These are phyloP conservation scores for Cardamine occulta DNA, from an alignment of 345 rosid species.

Conservation along the genomic window DNA sequence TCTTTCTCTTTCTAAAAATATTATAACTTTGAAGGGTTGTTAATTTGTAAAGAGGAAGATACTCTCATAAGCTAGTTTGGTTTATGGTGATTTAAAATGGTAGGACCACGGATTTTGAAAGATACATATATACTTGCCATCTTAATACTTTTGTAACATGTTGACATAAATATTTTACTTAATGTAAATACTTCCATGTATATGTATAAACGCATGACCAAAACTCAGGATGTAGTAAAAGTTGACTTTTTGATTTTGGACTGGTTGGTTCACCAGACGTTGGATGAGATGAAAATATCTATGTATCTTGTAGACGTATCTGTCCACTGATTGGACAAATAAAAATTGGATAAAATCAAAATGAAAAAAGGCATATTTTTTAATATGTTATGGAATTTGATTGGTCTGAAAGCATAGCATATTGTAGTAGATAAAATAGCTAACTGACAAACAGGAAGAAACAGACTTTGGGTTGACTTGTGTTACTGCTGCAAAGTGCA, in stretches of 20 bases:
- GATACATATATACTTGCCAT: conserved; percentile 9
- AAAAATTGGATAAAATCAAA: neutral
- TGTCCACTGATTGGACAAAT: neutral
- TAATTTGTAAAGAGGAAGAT: conserved; percentile 25
- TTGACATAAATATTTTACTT: conserved; percentile 20
- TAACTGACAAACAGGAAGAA: conserved; percentile 35
- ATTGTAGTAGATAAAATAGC: conserved; percentile 25
- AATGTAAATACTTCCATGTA: conserved; percentile 14
- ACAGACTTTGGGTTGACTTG: conserved; percentile 42
- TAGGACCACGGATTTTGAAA: conserved; percentile 29
- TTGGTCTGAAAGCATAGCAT: conserved; percentile 36
- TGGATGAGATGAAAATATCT: conserved; percentile 26
- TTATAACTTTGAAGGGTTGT: conserved; percentile 50
- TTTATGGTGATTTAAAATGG: conserved; percentile 9
- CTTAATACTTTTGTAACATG: neutral
- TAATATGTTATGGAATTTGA: conserved; percentile 2
- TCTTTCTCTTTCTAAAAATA: neutral
- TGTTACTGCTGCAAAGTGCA: conserved; percentile 21
- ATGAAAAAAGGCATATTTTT: conserved; percentile 15
- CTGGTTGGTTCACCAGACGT: conserved; percentile 94
- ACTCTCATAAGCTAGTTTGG: neutral
- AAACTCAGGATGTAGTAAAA: conserved; percentile 15
- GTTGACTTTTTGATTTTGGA: conserved; percentile 52
- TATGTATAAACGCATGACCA: conserved; percentile 25
- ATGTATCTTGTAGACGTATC: conserved; percentile 7